Evolutionary conservation across 2,329 filamentous ascomycete species (phyloP), one percentile per base, ranked within the genome.

Genomic region (Monosporascus sp.): DNA sequence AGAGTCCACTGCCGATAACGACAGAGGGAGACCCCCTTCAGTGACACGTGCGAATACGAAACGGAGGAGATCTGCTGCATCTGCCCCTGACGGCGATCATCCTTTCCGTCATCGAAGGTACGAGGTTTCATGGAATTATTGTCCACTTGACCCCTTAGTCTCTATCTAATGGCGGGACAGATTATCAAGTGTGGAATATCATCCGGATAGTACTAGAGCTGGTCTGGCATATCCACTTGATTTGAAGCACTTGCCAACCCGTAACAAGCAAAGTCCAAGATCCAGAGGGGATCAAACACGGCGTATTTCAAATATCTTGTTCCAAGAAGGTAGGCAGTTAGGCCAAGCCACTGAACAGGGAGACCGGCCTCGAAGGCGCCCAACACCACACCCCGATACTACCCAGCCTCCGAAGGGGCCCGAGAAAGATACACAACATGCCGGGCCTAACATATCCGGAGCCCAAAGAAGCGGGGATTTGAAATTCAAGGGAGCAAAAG

Each of bases 41-140:
- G 51, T 53, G 20, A 15, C 52, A 25, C 51, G 50, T 20, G 52
- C 53, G 25, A 52, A 55, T 20, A 27, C 49, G 35, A 57, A 55
- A 35, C 52, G 58, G 8, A 52, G 52, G 45, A 53, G 52, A 49
- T 57, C 56, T n/a, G 53, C 54, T 9, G 49, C 18, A 37, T 56
- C 58, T 11, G 55, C 53, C n/a, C 52, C 58, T 14, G 57, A 48
- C 15, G 51, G 52, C 51, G 6, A 20, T 6, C 8, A 24, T 27
- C 18, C 9, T 3, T 37, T 9, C 46, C 37, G 15, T 25, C 25
- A 6, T 15, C 37, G 18, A 54, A 58, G 54, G 58, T 57, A 57
- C 20, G 45, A 2, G 31, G 11, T 35, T 15, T 14, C 6, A 25
- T 22, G 11, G 22, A 18, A 7, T n/a, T 3, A 25, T 35, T 11